Base-by-base conservation (phyloP, 1,284 basidiomycete genomes). In the Pyrrhoderma lamaoense region DNA sequence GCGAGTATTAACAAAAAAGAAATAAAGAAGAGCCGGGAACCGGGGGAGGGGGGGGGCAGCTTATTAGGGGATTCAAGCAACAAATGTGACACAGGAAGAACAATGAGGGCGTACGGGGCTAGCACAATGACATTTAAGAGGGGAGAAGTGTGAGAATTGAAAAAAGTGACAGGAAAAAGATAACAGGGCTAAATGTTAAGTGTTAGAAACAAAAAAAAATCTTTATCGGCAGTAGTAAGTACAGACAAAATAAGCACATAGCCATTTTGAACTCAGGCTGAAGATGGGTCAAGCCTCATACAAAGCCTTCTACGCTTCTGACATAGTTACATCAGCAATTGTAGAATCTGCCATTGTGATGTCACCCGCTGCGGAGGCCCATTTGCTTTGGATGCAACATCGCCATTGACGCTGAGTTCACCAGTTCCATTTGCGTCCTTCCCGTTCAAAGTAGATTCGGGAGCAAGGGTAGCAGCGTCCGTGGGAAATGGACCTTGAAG, bases 311-410 rank as follows among this genome's bases (percentile, higher is more conserved):
- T 13, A 42, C 43, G 35, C 27, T 31, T 55, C 53, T 27, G 53
- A 51, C 49, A 55, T 55, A 0, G 53, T 55, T 35, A 55, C 42
- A 34, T 55, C 53, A 31, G 44, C 53, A 9, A 55, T 7, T 23
- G 45, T 31, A 16, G 36, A 51, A 3, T 55, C 53, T 19, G 40
- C 49, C 13, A 51, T 47, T 14, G 53, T 42, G 16, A 42, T 40
- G n/a, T 51, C 53, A 8, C 53, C 53, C 11, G 27, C 18, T 7
- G n/a, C 7, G 38, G 38, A 5, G n/a, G n/a, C n/a, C n/a, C 38
- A n/a, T 16, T 22, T 7, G 38, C 38, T 7, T 16, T 40, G 8
- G 21, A 8, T 7, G 38, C 38, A 40, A 18, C 38, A n/a, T 40
- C 14, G 16, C 21, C 21, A 8, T 40, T 40, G 8, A 18, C 38